Percentiles rank a stretch among this genome's conserved stretches.
Conservation (phyloP, 2,329 filamentous ascomycete genomes). For the Epichloe sibirici region DNA sequence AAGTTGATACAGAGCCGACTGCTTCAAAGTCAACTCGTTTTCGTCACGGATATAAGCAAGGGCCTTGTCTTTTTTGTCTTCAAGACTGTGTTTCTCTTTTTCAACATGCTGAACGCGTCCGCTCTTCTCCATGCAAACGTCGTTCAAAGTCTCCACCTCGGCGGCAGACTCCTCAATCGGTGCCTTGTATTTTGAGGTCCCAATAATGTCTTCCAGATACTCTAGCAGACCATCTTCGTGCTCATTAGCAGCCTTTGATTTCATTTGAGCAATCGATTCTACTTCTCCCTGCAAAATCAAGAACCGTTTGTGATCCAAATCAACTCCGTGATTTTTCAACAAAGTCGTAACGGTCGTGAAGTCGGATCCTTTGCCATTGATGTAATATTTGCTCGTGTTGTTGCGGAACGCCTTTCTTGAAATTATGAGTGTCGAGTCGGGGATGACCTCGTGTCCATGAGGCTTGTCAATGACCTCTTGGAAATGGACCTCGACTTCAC, state of each 20-base stretch:
- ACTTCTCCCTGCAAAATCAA: slow-evolving; percentile 95
- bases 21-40: slow-evolving; percentile 81
- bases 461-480: slow-evolving; percentile 83
- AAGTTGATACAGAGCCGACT: slow-evolving; percentile 85
- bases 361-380: slow-evolving; percentile 78
- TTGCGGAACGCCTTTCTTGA: slow-evolving; percentile 94
- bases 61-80: slow-evolving; percentile 95
- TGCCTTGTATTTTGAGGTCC: slow-evolving; percentile 94
- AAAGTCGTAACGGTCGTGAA: slow-evolving; percentile 86
- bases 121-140: slow-evolving; percentile 90
- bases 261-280: slow-evolving; percentile 98
- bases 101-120: slow-evolving; percentile 93
- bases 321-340: slow-evolving; percentile 76
- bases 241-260: slow-evolving; percentile 86
- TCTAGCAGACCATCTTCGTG: slow-evolving; percentile 94
- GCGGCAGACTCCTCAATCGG: slow-evolving; percentile 89
- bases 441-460: slow-evolving; percentile 64
- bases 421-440: slow-evolving; percentile 74
- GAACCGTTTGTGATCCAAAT: slow-evolving; percentile 96
- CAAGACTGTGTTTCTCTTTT: slow-evolving; percentile 84
- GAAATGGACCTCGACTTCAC: slow-evolving; percentile 95
- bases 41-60: slow-evolving; percentile 81
- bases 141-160: slow-evolving; percentile 86
- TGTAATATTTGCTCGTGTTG: slow-evolving; percentile 97
- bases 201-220: slow-evolving; percentile 97